These are phyloP conservation scores for Cyclaneusma minus DNA, from an alignment of 2,329 filamentous ascomycete species.

Conservation along the genomic window DNA sequence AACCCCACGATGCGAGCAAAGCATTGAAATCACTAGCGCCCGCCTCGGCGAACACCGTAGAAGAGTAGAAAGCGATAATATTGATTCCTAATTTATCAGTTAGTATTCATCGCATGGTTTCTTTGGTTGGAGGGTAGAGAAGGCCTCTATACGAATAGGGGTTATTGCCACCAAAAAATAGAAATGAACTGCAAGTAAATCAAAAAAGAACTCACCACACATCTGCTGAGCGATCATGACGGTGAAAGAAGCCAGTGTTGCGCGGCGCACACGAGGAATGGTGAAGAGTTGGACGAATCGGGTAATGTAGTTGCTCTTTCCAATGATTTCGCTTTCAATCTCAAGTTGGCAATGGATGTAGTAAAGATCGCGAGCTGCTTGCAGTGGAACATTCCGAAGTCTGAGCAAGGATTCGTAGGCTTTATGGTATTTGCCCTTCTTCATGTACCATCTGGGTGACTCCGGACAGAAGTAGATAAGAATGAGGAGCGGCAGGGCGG, in stretches of 20 bases:
- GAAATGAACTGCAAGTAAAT: too few species aligned
- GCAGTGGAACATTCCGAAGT: slow-evolving; percentile 37
- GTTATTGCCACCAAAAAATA: too few species aligned
- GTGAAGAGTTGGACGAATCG: slow-evolving; percentile 53
- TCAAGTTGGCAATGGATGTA: slow-evolving; percentile 49
- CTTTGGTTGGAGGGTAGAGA: too few species aligned
- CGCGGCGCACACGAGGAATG: slow-evolving; percentile 52
- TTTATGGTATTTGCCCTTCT: slow-evolving; percentile 44
- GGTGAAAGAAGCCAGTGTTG: slow-evolving; percentile 59
- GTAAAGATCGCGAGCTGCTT: slow-evolving; percentile 46
- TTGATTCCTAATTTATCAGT: too few species aligned
- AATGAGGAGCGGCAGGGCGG: slow-evolving; percentile 37
- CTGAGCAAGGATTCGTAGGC: slow-evolving; percentile 40
- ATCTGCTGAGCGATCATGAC: slow-evolving; percentile 46
- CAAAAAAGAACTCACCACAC: too few species aligned
- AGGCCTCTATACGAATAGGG: too few species aligned
- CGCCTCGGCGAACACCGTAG: slow-evolving; percentile 42
- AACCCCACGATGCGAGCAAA: slow-evolving; percentile 46
- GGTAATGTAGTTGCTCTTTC: slow-evolving; percentile 37
- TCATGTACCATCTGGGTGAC: slow-evolving; percentile 50
- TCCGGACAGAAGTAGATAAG: slow-evolving; percentile 53
- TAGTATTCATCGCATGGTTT: slow-evolving; percentile 19
- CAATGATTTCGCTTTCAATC: slow-evolving; percentile 36
- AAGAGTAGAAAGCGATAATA: slow-evolving; percentile 64
- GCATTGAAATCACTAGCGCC: slow-evolving; percentile 39